A percentile compares a stretch with the other conserved stretches of the same genome.
Evolutionary conservation across 2,329 filamentous ascomycete species (phyloP).

Genomic region (Nemania sp.): DNA sequence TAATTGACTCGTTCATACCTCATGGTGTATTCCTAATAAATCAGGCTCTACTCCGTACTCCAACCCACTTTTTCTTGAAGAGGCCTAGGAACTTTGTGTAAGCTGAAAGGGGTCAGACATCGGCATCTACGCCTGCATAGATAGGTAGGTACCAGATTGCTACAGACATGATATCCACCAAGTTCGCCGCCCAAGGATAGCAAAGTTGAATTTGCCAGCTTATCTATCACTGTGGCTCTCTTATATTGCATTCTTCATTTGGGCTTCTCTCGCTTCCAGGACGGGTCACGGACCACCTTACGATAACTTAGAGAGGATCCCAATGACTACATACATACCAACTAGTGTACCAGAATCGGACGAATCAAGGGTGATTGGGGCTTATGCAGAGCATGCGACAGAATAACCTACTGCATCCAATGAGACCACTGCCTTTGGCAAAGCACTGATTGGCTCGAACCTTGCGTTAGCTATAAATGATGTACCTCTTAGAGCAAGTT

Average conservation of each 20-base stretch:
- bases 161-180: too few relatives aligned
- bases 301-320: not conserved
- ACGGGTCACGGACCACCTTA: too few relatives aligned
- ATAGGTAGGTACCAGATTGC: not conserved
- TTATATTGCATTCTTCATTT: too few relatives aligned
- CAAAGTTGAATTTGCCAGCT: too few relatives aligned
- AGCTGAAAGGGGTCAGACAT: too few relatives aligned
- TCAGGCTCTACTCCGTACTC: slow-evolving; percentile 3
- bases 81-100: slow-evolving; percentile 8
- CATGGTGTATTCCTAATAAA: slow-evolving; percentile 12
- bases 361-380: slow-evolving; percentile 16
- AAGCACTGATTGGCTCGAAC: slow-evolving; percentile 15
- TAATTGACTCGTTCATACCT: slow-evolving; percentile 17
- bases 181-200: too few relatives aligned
- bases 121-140: too few relatives aligned
- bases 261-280: too few relatives aligned
- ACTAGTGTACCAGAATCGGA: slow-evolving; percentile 4
- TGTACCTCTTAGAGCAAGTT: not conserved
- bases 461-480: not conserved
- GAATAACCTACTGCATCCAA: slow-evolving; percentile 11
- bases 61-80: slow-evolving; percentile 12
- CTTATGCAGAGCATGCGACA: slow-evolving; percentile 20
- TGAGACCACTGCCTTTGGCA: not conserved
- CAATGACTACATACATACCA: not conserved
- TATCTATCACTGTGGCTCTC: too few relatives aligned